phyloP scores from a whole-genome alignment of 2,329 filamentous ascomycete species.

The Xylaria sp. region DNA sequence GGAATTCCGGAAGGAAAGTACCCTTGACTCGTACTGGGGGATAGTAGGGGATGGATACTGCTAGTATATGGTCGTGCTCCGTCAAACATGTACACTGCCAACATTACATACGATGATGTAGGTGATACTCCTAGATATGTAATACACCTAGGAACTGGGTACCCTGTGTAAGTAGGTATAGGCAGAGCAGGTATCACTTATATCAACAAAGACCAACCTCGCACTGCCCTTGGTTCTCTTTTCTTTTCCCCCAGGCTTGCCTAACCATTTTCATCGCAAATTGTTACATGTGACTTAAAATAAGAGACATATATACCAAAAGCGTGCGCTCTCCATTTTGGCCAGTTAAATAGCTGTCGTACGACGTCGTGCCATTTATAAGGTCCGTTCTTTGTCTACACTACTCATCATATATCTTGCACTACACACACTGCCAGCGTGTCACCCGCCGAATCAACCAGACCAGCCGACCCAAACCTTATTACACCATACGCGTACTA shows the following conservation, averaged over 20 bases:
- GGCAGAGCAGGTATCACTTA: background rate
- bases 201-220: slow-evolving; percentile 31
- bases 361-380: slow-evolving; percentile 44
- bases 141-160: background rate
- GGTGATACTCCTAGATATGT: background rate
- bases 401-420: slow-evolving; percentile 17
- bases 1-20: slow-evolving; percentile 3
- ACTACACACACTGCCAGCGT: slow-evolving; percentile 17
- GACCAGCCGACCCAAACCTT: slow-evolving; percentile 3
- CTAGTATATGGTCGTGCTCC: background rate
- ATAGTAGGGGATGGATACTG: background rate
- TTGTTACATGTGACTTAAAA: slow-evolving; percentile 27
- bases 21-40: slow-evolving; percentile 22
- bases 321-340: slow-evolving; percentile 3
- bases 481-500: background rate
- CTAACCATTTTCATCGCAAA: slow-evolving; percentile 34
- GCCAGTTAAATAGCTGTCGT: slow-evolving; percentile 39
- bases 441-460: background rate
- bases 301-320: slow-evolving; percentile 21
- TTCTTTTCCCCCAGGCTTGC: slow-evolving; percentile 24
- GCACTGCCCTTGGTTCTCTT: slow-evolving; percentile 27
- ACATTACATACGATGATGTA: too few species aligned
- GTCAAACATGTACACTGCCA: slow-evolving; percentile 4
- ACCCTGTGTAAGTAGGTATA: background rate
- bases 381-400: slow-evolving; percentile 2